A percentile compares a stretch with the other conserved stretches of the same genome.
Conservation (phyloP, 176 grass and related monocot genomes). For the Cenchrus purpureus region DNA sequence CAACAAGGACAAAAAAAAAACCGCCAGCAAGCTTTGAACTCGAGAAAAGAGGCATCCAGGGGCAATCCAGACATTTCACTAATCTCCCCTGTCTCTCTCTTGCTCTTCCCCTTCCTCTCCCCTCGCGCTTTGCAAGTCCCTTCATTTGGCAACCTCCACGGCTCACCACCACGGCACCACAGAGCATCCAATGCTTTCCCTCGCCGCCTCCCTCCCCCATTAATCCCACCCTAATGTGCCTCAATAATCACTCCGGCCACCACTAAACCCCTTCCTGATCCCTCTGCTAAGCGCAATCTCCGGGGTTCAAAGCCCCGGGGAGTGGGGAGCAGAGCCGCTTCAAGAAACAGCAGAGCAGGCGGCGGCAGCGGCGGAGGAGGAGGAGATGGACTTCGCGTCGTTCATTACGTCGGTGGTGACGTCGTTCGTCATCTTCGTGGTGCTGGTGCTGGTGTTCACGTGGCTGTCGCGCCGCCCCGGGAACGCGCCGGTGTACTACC, state of each 20-base stretch:
- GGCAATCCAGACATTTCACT: slow-evolving; percentile 29
- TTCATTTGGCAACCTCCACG: slow-evolving; percentile 17
- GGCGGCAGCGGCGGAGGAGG: not conserved
- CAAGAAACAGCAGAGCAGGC: not conserved
- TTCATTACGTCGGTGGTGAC: slow-evolving; percentile 83
- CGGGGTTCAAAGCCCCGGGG: not conserved
- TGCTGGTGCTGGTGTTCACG: slow-evolving; percentile 67
- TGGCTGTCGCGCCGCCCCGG: slow-evolving; percentile 77
- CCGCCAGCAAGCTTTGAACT: not conserved
- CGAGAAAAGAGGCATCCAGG: not conserved
- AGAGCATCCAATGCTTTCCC: slow-evolving; percentile 58
- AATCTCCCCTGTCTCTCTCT: not conserved
- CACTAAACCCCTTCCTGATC: slow-evolving; percentile 10
- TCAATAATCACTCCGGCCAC: slow-evolving; percentile 7
- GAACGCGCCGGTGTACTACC: slow-evolving; percentile 91
- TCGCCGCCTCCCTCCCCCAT: not conserved
- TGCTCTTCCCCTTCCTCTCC: not conserved
- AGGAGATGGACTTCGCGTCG: slow-evolving; percentile 74
- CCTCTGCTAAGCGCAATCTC: not conserved
- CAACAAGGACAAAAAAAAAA: not conserved
- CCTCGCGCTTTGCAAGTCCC: not conserved
- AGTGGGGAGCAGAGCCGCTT: not conserved
- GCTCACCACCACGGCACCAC: not conserved
- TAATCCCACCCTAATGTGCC: slow-evolving; percentile 13
- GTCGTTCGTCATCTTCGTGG: slow-evolving; percentile 78